phyloP scores from a whole-genome alignment of 2,329 filamentous ascomycete genomes.

The Pseudodiploospora longispora region DNA sequence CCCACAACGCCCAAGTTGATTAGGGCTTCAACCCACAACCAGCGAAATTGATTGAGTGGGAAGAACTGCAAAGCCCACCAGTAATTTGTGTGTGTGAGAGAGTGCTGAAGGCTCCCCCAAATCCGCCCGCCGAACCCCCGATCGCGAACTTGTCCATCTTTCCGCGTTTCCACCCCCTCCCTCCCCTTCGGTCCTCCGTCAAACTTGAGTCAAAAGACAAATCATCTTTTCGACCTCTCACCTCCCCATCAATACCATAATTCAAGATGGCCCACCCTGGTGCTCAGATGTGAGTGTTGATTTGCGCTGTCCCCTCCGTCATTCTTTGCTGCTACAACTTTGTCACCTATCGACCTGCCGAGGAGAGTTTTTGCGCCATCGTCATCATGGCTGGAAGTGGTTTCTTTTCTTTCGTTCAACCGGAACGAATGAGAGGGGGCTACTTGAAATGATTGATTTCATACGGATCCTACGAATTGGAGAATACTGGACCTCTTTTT shows the following conservation, averaged over 20 bases:
- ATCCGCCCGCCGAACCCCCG: slow-evolving; percentile 5
- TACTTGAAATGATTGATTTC: too few relatives aligned
- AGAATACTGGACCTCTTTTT: too few relatives aligned
- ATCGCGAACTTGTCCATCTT: slow-evolving; percentile 8
- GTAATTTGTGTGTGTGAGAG: not conserved
- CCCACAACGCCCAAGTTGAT: slow-evolving; percentile 5
- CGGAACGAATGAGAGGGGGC: too few relatives aligned
- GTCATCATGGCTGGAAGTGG: too few relatives aligned
- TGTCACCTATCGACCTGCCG: too few relatives aligned
- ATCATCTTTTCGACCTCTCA: slow-evolving; percentile 13
- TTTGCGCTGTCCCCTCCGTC: slow-evolving; percentile 5
- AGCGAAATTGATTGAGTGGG: slow-evolving; percentile 14
- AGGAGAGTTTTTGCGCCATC: too few relatives aligned
- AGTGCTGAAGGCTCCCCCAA: slow-evolving; percentile 1
- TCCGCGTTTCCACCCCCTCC: slow-evolving; percentile 13
- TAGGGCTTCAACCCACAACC: slow-evolving; percentile 24
- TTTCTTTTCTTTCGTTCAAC: too few relatives aligned
- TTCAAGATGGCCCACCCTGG: slow-evolving; percentile 54
- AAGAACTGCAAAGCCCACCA: not conserved
- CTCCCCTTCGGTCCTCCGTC: slow-evolving; percentile 25
- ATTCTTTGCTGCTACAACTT: not conserved
- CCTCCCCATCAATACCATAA: slow-evolving; percentile 10
- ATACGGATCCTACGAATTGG: too few relatives aligned
- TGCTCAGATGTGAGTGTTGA: slow-evolving; percentile 50
- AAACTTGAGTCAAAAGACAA: slow-evolving; percentile 22